Evolutionary conservation across 768 basidiomycete species (phyloP), one percentile per base, ranked within the genome.

Genomic region (Rhodotorula paludigena): DNA sequence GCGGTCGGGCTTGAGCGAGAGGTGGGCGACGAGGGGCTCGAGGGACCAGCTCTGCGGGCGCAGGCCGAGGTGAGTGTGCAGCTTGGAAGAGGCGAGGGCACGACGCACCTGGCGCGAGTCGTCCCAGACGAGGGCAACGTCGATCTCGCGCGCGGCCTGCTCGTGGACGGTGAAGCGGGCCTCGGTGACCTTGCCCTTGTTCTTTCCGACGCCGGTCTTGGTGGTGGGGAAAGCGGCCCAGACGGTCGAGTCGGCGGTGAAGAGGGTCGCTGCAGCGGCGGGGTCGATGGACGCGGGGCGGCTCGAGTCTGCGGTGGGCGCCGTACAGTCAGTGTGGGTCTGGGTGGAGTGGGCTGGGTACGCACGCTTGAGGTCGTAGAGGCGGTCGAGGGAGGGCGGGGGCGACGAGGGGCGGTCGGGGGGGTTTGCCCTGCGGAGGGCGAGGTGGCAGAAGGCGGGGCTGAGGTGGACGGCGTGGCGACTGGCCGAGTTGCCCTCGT

Each of bases 1-100:
- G 45, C 57, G 52, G 33, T 64, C 63, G 33, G 57, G 54, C 32
- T 64, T 60, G 39, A 64, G 48, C 4, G 56, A 18, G 68, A 62
- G 41, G 35, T 57, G 44, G 23, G 61, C 42, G 15, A 33, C 12
- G 30, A 57, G 47, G 6, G 68, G 59, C 14, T 54, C 25, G n/a
- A 64, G 44, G 25, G 52, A 60, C n/a, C 47, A 60, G 53, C 48
- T 38, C 44, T 39, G 10, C 51, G 49, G 5, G 52, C 20, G 18
- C 20, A 3, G 8, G 41, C n/a, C 28, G 35, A 0, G n/a, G 9
- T 51, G 35, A 28, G 35, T 44, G 23, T 5, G 32, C 7, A 14
- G 33, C 6, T 11, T 1, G 10, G 51, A 9, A 18, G 53, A 8
- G 2, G 35, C 20, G 11, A 48, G 48, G 16, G 39, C 18, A 20